phyloP scores from a whole-genome alignment of 495 filamentous ascomycete genomes.

The Annulohypoxylon maeteangense region DNA sequence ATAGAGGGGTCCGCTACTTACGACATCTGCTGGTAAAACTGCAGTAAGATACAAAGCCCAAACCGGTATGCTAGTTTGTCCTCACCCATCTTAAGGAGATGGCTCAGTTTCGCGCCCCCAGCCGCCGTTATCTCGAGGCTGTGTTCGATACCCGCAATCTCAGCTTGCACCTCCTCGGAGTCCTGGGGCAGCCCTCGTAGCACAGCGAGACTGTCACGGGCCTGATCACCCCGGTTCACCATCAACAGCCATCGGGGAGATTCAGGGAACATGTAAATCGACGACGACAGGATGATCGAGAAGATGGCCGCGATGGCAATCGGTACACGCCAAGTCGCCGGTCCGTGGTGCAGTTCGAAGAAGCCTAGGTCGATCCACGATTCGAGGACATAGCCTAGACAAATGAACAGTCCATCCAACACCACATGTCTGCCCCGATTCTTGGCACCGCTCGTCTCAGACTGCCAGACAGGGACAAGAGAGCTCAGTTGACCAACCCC shows the following conservation, averaged over 20 bases:
- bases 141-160: conserved; percentile 50
- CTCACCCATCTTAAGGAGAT: conserved; percentile 41
- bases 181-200: conserved; percentile 46
- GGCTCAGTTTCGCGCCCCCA: conserved; percentile 31
- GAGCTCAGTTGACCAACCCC: conserved; percentile 63
- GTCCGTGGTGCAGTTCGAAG: conserved; percentile 35
- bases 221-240: conserved; percentile 58
- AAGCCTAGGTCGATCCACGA: conserved; percentile 59
- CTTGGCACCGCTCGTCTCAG: conserved; percentile 54
- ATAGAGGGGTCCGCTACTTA: conserved; percentile 14
- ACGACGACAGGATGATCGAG: conserved; percentile 32
- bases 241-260: conserved; percentile 62
- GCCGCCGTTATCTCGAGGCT: conserved; percentile 49
- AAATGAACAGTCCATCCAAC: conserved; percentile 61
- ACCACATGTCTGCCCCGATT: conserved; percentile 61
- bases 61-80: conserved; percentile 44
- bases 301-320: conserved; percentile 39
- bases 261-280: conserved; percentile 58
- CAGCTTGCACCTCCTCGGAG: conserved; percentile 41
- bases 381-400: conserved; percentile 53
- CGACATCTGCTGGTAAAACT: conserved; percentile 63
- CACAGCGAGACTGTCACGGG: conserved; percentile 48
- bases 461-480: conserved; percentile 65
- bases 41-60: conserved; percentile 51
- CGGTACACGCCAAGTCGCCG: conserved; percentile 43